Base-by-base conservation (phyloP, 208 protist species). In the Trypanosoma scelopori region DNA sequence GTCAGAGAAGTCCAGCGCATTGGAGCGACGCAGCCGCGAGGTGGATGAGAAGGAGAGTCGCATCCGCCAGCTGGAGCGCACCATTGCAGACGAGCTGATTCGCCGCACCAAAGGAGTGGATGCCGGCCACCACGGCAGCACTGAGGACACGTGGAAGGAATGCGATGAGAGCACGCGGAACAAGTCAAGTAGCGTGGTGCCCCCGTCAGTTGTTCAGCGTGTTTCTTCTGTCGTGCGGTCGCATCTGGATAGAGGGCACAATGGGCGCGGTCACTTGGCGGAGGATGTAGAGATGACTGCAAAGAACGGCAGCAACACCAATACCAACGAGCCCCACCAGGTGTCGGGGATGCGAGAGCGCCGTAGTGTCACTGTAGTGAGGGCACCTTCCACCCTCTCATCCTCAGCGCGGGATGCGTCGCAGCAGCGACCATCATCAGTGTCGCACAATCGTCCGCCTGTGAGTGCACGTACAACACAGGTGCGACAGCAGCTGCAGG, bases 11-110 rank as follows among this genome's bases (percentile, higher is more conserved):
- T 51, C 65, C 6, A 57, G 53, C 15, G 52, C 62, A 32, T 57
- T 92, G 18, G 79, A 85, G 56, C 59, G 66, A 35, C 75, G 74
- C 51, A 60, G 74, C 30, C 65, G 30, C 5, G 82, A 89, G 46
- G 43, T 90, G 28, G 74, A 74, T 25, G 55, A 49, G 7, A 81
- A 89, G 35, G 82, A 92, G 25, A 81, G 88, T 62, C 81, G 89
- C n/a, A 84, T 92, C 58, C 85, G 85, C 1, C 74, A 91, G 65
- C 72, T 94, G 22, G 83, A 94, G 48, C 77, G 86, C 61, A 86
- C 80, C n/a, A 79, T 94, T 6, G 89, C 78, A 1, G 82, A 94
- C 48, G 75, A 84, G 48, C 41, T 92, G 12, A 77, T 94, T 15
- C 51, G 51, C 5, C 72, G 70, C 23, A 45, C 28, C 23, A 46